Base-by-base conservation (phyloP, 2,329 filamentous ascomycete genomes). In the Colletotrichum orchidophilum region DNA sequence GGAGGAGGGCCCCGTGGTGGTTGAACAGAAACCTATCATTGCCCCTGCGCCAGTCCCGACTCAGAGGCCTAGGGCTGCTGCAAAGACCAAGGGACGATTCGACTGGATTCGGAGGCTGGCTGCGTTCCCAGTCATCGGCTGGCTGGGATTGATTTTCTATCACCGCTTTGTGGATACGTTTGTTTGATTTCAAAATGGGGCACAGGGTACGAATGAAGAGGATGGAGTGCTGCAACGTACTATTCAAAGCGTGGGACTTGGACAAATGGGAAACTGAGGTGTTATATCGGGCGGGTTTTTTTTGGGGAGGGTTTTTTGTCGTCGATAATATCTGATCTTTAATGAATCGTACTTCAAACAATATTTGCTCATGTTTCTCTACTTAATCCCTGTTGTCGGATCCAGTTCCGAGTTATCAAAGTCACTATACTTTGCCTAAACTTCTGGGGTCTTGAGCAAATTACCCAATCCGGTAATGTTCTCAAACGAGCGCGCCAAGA, bases 401-500 rank as follows among this genome's bases (percentile, higher is more conserved):
- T 21, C 42, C 52, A 33, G 39, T n/a, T 68, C 0, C 39, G 31
- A 24, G 9, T 33, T 9, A 33, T 9, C 12, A n/a, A 67, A 33
- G 64, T 68, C 42, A 63, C 64, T 35, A 3, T 71, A 63, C 58
- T 63, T 67, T 50, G 33, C 24, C 50, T 31, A 29, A 12, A 58
- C 35, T 33, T 15, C 58, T 31, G 50, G 33, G 39, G 58, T 39
- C 13, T 57, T 68, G 64, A 71, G 68, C 68, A 71, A 60, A 52
- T 63, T 68, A 59, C 64, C 64, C 35, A 58, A 50, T 35, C 5
- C 2, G 58, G 58, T 35, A 71, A 68, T 68, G 13, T 15, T 53
- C 68, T 71, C 68, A 71, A 63, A 68, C 31, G 57, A 52, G 63
- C 68, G 64, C 68, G 64, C 68, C 68, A 67, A 71, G 68, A 46